Base-by-base conservation (phyloP, 1,284 basidiomycete genomes). In the Schizophyllum amplum region DNA sequence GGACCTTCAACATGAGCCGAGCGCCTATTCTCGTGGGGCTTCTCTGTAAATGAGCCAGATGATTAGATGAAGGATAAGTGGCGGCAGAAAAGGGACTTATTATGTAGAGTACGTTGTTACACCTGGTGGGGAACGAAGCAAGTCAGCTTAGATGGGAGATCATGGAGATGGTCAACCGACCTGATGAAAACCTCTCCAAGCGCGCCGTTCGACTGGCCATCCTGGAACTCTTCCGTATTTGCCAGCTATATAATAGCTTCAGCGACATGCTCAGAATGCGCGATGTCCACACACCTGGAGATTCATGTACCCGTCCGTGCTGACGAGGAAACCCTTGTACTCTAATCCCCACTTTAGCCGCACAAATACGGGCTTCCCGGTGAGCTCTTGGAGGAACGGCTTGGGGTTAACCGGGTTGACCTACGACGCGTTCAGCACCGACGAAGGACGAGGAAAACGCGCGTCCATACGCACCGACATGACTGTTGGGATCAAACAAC, bases 221-320 rank as follows among this genome's bases (percentile, higher is more conserved):
- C 92, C 72, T 98, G 94, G 67, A 92, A 96, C 74, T 99, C 97
- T 72, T 99, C 97, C 1, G 97, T 95, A 72, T 99, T 98, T 50
- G 95, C 95, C 55, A 99, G 82, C 94, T 97, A 57, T 7, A 52
- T 21, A 61, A 17, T 46, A 9, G 49, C 3, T 47, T 53, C 24
- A 58, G 27, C 54, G 22, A 46, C 22, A 47, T 25, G 15, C 33
- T 52, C 25, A 46, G 48, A 46, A 59, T 17, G 58, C 17, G 54
- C 4, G 27, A 60, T 26, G 24, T 51, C 24, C 47, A 60, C 81
- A 62, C 65, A 94, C 95, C 80, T 99, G 97, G 55, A 99, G 81
- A 74, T 99, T 99, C 95, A 99, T 98, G 77, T 98, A 99, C 25
- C 92, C 92, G 73, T 99, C 97, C 4, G 96, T 98, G 69, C 92